These are phyloP conservation scores for Anethum foeniculum DNA, from an alignment of 140 eudicot genomes.

Conservation along the genomic window DNA sequence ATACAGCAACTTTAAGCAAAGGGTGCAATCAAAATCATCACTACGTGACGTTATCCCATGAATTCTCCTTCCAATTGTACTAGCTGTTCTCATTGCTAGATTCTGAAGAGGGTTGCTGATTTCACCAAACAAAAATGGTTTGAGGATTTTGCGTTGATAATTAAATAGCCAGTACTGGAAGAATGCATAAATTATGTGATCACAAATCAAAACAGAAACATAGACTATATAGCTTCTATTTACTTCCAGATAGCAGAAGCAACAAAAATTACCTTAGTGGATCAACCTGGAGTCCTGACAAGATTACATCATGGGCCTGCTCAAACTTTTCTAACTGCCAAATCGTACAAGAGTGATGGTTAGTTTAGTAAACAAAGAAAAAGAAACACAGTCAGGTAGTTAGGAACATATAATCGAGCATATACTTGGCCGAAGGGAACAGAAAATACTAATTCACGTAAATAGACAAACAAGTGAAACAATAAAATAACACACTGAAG, in stretches of 20 bases:
- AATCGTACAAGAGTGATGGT: conserved; percentile 16
- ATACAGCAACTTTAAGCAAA: conserved; percentile 78
- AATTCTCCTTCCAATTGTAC: conserved; percentile 35
- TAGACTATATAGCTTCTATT: neutral
- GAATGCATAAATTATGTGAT: neutral
- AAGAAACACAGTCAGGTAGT: neutral
- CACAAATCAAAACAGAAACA: too few relatives aligned
- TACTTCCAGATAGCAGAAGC: neutral
- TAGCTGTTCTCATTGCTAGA: conserved; percentile 36
- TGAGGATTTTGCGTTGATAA: conserved; percentile 10
- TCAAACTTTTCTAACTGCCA: conserved; percentile 89
- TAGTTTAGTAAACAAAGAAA: neutral
- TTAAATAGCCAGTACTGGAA: conserved; percentile 9
- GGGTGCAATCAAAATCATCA: conserved; percentile 95
- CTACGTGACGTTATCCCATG: conserved; percentile 48
- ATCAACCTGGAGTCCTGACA: conserved; percentile 76
- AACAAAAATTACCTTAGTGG: conserved; percentile 50
- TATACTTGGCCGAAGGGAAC: neutral
- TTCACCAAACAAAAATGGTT: conserved; percentile 18
- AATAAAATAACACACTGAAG: neutral
- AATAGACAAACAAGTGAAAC: neutral
- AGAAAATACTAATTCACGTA: neutral
- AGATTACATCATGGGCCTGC: conserved; percentile 59
- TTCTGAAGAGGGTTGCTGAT: conserved; percentile 53
- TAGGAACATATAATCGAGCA: neutral